Evolutionary conservation across 83 land plant species (phyloP).

Genomic region (Isoetes engelmannii): DNA sequence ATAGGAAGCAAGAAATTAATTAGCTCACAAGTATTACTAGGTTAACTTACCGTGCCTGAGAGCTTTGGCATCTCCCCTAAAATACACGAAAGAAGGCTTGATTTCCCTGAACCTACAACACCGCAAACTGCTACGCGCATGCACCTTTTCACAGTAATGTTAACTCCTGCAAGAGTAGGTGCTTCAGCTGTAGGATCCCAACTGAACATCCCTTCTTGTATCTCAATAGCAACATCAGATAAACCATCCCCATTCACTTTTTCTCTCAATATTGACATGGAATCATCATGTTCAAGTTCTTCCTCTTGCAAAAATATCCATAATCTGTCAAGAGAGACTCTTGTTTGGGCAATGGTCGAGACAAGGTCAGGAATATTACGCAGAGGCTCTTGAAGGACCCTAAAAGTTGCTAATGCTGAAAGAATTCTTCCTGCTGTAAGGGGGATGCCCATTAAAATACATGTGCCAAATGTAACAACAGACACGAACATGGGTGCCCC

Average conservation of each 20-base stretch:
- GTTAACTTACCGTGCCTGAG: slow-evolving; percentile 53
- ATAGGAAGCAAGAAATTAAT: too few species aligned
- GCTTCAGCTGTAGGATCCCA: slow-evolving; percentile 58
- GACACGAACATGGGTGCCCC: slow-evolving; percentile 86
- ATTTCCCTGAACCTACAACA: slow-evolving; percentile 80
- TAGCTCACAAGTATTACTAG: background rate
- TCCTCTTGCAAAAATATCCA: slow-evolving; percentile 76
- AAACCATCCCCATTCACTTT: background rate
- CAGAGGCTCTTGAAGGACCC: slow-evolving; percentile 88
- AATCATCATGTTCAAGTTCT: slow-evolving; percentile 68
- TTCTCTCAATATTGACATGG: slow-evolving; percentile 34
- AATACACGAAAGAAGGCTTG: slow-evolving; percentile 79
- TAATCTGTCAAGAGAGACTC: slow-evolving; percentile 82
- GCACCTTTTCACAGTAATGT: slow-evolving; percentile 59
- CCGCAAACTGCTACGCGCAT: slow-evolving; percentile 95
- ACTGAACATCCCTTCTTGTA: slow-evolving; percentile 59
- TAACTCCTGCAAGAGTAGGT: slow-evolving; percentile 55
- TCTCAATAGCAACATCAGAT: slow-evolving; percentile 51
- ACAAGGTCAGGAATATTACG: slow-evolving; percentile 86
- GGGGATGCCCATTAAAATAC: slow-evolving; percentile 62
- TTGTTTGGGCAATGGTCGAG: slow-evolving; percentile 85
- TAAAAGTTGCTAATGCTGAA: slow-evolving; percentile 89
- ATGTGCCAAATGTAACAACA: slow-evolving; percentile 81
- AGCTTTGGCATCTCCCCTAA: slow-evolving; percentile 87
- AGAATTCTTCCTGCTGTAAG: slow-evolving; percentile 89